A percentile compares a stretch with the other conserved stretches of the same genome.
phyloP scores from a whole-genome alignment of 2,329 filamentous ascomycete genomes.

The Aspergillus nomiae region DNA sequence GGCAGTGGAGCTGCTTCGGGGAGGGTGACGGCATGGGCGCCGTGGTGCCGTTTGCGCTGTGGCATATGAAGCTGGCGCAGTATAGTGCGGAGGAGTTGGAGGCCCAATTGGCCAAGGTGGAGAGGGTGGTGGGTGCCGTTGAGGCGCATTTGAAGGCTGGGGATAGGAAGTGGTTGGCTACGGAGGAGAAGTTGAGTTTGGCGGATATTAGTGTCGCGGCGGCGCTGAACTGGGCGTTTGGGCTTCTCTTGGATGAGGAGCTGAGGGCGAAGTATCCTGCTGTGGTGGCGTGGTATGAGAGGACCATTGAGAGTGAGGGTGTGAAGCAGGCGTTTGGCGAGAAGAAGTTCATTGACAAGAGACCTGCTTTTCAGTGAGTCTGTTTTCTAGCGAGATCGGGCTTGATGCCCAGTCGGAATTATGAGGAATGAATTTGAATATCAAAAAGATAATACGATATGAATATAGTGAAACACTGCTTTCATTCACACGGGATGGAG shows the following conservation, averaged over 20 bases:
- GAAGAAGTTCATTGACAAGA: conserved; percentile 28
- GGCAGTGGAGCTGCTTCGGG: conserved; percentile 51
- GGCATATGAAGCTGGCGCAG: conserved; percentile 20
- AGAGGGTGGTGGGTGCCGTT: conserved; percentile 18
- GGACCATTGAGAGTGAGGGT: conserved; percentile 17
- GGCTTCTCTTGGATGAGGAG: conserved; percentile 26
- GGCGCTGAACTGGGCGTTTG: conserved; percentile 29
- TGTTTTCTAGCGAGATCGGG: not conserved
- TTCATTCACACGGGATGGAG: too few species aligned
- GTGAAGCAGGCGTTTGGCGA: conserved; percentile 32
- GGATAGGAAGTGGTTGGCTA: conserved; percentile 25
- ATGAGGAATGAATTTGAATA: not conserved
- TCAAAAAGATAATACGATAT: not conserved
- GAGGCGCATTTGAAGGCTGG: conserved; percentile 23
- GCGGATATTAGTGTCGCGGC: conserved; percentile 31
- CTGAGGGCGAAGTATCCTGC: conserved; percentile 29
- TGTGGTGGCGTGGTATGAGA: conserved; percentile 28
- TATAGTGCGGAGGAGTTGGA: conserved; percentile 27
- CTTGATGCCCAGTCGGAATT: not conserved
- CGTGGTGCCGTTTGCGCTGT: conserved; percentile 21
- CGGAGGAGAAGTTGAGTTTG: conserved; percentile 27
- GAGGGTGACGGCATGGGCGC: conserved; percentile 34
- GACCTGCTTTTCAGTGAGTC: not conserved
- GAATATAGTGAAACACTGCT: not conserved
- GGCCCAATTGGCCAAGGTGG: conserved; percentile 18